A percentile compares a stretch with the other conserved stretches of the same genome.
Conservation (phyloP, 805 yeast genomes). For the Kodamaea fukazawae region DNA sequence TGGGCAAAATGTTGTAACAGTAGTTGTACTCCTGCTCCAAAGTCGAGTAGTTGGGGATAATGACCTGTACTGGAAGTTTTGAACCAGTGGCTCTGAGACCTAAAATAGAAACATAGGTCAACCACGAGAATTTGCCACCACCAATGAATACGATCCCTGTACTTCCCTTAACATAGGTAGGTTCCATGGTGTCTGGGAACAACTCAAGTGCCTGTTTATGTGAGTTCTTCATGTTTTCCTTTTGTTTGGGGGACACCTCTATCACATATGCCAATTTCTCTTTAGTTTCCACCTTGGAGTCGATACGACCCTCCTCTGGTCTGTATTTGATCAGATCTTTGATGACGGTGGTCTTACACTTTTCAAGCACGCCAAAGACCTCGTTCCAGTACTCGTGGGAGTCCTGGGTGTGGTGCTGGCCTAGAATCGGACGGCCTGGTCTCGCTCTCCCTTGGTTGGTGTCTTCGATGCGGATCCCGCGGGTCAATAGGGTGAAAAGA, state of each 20-base stretch:
- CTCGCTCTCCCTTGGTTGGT: too few species aligned
- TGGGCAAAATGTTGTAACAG: constrained; percentile 54
- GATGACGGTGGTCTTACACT: constrained; percentile 16
- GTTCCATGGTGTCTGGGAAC: constrained; percentile 19
- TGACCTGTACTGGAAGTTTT: constrained; percentile 36
- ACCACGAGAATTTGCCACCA: constrained; percentile 36
- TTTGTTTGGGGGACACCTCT: constrained; percentile 19
- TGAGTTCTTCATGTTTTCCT: constrained; percentile 21
- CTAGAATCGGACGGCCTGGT: constrained; percentile 9
- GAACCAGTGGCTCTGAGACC: constrained; percentile 38
- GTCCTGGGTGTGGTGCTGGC: constrained; percentile 9
- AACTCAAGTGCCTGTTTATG: constrained; percentile 20
- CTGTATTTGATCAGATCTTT: constrained; percentile 17
- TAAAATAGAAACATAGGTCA: constrained; percentile 30
- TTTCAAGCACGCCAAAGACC: constrained; percentile 23
- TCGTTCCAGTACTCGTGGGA: constrained; percentile 28
- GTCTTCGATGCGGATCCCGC: too few species aligned
- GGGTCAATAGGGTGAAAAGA: too few species aligned
- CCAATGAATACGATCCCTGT: constrained; percentile 36
- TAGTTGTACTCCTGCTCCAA: constrained; percentile 30
- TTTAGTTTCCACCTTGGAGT: constrained; percentile 19
- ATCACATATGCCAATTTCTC: constrained; percentile 26
- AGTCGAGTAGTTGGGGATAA: constrained; percentile 33
- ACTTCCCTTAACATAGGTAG: constrained; percentile 21
- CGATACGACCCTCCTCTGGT: constrained; percentile 16